Percentiles rank a stretch among this genome's conserved stretches.
Evolutionary conservation across 768 basidiomycete species (phyloP).

Genomic region (Trametes coccinea): DNA sequence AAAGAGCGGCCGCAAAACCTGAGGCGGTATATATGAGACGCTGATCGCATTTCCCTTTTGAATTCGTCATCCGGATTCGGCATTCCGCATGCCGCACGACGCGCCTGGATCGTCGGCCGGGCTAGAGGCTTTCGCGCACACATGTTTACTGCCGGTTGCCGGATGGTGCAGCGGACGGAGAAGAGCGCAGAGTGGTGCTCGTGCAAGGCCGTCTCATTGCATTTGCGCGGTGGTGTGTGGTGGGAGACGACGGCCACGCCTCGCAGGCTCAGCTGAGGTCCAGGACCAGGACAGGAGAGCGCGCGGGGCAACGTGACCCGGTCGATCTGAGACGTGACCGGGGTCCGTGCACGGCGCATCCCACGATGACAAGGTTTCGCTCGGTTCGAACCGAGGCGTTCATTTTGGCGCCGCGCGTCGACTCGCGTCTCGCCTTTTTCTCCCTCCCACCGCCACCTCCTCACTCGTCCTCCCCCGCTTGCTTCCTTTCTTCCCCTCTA

Average conservation of each 20-base stretch:
- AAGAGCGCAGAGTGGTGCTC: slow-evolving; percentile 2
- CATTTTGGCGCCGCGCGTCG: slow-evolving; percentile 21
- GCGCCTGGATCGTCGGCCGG: slow-evolving; percentile 5
- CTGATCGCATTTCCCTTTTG: slow-evolving; percentile 4
- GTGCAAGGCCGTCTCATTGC: not conserved
- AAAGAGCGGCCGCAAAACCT: slow-evolving; percentile 6
- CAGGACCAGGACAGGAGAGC: not conserved
- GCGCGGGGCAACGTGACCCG: not conserved
- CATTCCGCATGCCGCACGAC: slow-evolving; percentile 1
- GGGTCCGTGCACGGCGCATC: slow-evolving; percentile 20
- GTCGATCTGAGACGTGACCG: slow-evolving; percentile 9
- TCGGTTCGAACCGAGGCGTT: slow-evolving; percentile 10
- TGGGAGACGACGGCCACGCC: not conserved
- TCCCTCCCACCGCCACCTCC: slow-evolving; percentile 28
- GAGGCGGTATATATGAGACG: slow-evolving; percentile 3
- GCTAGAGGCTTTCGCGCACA: not conserved
- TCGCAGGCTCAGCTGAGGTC: no score
- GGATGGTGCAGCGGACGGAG: not conserved
- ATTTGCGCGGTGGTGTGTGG: not conserved
- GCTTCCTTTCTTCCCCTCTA: slow-evolving; percentile 30
- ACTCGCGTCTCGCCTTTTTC: slow-evolving; percentile 29
- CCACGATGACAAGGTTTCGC: slow-evolving; percentile 1
- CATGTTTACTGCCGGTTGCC: no score
- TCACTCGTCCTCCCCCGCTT: slow-evolving; percentile 19
- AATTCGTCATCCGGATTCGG: slow-evolving; percentile 15